Evolutionary conservation across 257 asterid genomes (phyloP).

Genomic region (Nicotiana obtusifolia): DNA sequence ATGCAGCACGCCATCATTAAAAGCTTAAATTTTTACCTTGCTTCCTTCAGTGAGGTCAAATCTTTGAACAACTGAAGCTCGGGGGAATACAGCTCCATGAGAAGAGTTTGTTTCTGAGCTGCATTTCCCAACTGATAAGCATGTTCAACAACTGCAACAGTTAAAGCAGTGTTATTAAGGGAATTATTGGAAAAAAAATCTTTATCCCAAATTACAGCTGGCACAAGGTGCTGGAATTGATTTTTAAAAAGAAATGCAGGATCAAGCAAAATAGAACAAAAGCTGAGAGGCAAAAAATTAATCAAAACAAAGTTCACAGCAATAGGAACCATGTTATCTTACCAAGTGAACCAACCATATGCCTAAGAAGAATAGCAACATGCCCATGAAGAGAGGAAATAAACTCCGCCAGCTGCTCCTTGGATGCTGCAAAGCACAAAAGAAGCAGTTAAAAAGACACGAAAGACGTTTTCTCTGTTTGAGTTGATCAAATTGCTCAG

Average conservation of each 20-base stretch:
- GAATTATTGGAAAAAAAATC: not conserved
- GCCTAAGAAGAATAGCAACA: conserved; percentile 75
- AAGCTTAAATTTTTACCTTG: conserved; percentile 33
- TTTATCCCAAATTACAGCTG: not conserved
- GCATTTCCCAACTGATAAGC: conserved; percentile 80
- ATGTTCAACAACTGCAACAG: conserved; percentile 69
- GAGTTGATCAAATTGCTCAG: not conserved
- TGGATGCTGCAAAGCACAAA: conserved; percentile 52
- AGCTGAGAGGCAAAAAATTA: not conserved
- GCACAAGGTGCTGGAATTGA: not conserved
- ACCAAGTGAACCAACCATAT: conserved; percentile 96
- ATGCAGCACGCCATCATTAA: not conserved
- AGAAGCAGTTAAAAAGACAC: not conserved
- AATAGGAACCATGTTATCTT: conserved; percentile 14
- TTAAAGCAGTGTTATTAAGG: not conserved
- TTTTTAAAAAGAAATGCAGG: not conserved
- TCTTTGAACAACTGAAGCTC: conserved; percentile 85
- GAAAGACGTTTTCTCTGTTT: not conserved
- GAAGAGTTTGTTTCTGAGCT: conserved; percentile 81
- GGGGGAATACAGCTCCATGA: conserved; percentile 78
- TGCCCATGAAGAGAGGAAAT: conserved; percentile 79
- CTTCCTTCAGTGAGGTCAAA: conserved; percentile 61
- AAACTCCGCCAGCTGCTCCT: conserved; percentile 66
- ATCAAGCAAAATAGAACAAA: not conserved
- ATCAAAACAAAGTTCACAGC: not conserved